Conservation (phyloP, 2,329 filamentous ascomycete genomes). For the Epichloe amarillans region DNA sequence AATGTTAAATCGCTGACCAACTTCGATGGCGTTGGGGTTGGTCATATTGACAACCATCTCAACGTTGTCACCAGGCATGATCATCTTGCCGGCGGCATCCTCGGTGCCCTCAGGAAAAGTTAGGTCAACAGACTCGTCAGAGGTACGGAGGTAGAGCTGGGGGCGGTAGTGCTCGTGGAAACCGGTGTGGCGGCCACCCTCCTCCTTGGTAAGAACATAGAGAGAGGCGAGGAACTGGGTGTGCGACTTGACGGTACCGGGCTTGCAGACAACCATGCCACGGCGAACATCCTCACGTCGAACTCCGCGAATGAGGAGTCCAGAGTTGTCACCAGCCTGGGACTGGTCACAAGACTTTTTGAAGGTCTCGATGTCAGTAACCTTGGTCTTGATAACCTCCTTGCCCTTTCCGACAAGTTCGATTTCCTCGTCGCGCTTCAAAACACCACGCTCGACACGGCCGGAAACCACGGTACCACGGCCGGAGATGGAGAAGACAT, state of each 20-base stretch:
- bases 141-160: constrained; percentile 90
- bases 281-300: constrained; percentile 89
- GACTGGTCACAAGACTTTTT: constrained; percentile 99
- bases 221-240: constrained; percentile 88
- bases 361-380: constrained; percentile 99
- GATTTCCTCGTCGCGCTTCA: constrained; percentile 91
- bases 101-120: constrained; percentile 76
- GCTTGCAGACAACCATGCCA: constrained; percentile 86
- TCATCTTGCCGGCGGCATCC: constrained; percentile 60
- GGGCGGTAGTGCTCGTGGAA: constrained; percentile 96
- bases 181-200: constrained; percentile 92
- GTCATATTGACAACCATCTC: constrained; percentile 89
- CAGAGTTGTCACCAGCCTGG: constrained; percentile 93
- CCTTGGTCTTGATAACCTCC: constrained; percentile 89
- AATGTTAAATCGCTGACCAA: constrained; percentile 93
- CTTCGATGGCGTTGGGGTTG: constrained; percentile 75
- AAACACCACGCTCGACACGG: constrained; percentile 85
- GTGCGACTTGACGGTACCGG: constrained; percentile 74
- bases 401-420: constrained; percentile 83
- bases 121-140: constrained; percentile 66
- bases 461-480: constrained; percentile 95
- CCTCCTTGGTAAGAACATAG: constrained; percentile 95
- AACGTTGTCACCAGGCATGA: constrained; percentile 98
- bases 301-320: constrained; percentile 87
- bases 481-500: constrained; percentile 78